Conservation (phyloP, 2,329 filamentous ascomycete genomes). For the Paraconiothyrium brasiliense region DNA sequence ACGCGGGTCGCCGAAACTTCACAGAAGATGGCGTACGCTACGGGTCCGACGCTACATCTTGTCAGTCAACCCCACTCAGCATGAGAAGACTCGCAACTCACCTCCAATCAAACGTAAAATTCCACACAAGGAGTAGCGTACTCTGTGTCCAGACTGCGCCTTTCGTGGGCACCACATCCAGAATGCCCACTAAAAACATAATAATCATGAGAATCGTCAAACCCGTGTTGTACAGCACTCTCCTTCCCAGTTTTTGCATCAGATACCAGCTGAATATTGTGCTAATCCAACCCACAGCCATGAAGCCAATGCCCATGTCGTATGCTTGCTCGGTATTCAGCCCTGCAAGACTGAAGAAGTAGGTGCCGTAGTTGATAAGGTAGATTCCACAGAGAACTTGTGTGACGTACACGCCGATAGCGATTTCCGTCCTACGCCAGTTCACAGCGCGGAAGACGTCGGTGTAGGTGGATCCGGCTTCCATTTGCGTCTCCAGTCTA, state of each 20-base stretch:
- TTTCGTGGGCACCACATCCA: conserved; percentile 65
- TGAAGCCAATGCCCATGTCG: conserved; percentile 60
- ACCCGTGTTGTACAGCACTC: conserved; percentile 73
- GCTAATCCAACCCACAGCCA: conserved; percentile 73
- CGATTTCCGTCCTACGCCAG: conserved; percentile 76
- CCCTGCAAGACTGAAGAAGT: conserved; percentile 56
- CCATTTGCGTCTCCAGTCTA: conserved; percentile 68
- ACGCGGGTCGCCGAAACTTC: conserved; percentile 82
- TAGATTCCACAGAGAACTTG: conserved; percentile 55
- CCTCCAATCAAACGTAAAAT: conserved; percentile 75
- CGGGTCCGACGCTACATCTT: conserved; percentile 77
- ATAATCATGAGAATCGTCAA: conserved; percentile 66
- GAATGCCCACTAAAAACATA: conserved; percentile 80
- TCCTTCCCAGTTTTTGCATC: conserved; percentile 79
- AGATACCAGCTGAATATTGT: conserved; percentile 81
- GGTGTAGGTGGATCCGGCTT: conserved; percentile 72
- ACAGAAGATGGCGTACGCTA: conserved; percentile 85
- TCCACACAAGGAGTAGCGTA: conserved; percentile 42
- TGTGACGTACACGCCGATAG: conserved; percentile 58
- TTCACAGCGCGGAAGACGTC: conserved; percentile 84
- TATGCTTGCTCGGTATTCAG: conserved; percentile 50
- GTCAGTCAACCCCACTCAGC: conserved; percentile 2
- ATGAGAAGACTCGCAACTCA: conserved; percentile 7
- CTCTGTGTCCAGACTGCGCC: conserved; percentile 54
- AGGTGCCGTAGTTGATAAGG: conserved; percentile 54